A percentile compares a stretch with the other conserved stretches of the same genome.
Conservation (phyloP, 495 filamentous ascomycete genomes). For the Sabuloglossum arenarium region DNA sequence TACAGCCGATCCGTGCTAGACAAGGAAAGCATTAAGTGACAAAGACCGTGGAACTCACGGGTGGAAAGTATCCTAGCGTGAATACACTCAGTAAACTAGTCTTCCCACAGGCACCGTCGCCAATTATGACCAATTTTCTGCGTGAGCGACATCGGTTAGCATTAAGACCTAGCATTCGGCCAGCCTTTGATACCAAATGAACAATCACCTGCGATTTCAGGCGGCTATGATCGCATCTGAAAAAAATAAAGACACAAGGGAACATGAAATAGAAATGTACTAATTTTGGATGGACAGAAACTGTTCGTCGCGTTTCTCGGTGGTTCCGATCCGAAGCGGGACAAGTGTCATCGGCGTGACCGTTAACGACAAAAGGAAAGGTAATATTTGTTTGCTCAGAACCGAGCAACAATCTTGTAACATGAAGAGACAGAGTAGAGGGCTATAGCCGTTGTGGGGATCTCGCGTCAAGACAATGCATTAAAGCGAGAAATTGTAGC, state of each 20-base stretch:
- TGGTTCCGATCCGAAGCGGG: conserved; percentile 1
- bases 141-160: conserved; percentile 1
- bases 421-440: neutral
- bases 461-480: neutral
- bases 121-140: conserved; percentile 98
- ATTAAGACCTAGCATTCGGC: neutral
- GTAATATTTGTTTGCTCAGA: neutral
- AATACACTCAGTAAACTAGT: conserved; percentile 96
- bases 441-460: neutral
- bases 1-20: neutral
- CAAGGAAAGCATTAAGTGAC: neutral
- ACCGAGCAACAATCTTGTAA: neutral
- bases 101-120: conserved; percentile 96
- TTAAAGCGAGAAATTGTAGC: neutral
- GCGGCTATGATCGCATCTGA: neutral
- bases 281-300: neutral
- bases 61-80: conserved; percentile 94
- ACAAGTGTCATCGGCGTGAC: neutral
- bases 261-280: neutral
- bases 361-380: neutral
- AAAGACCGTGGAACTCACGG: conserved; percentile 37
- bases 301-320: neutral
- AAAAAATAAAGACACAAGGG: neutral
- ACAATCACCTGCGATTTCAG: neutral
- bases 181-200: neutral